Evolutionary conservation across 2,329 filamentous ascomycete genomes (phyloP).

Genomic region (Juglanconis oblonga): DNA sequence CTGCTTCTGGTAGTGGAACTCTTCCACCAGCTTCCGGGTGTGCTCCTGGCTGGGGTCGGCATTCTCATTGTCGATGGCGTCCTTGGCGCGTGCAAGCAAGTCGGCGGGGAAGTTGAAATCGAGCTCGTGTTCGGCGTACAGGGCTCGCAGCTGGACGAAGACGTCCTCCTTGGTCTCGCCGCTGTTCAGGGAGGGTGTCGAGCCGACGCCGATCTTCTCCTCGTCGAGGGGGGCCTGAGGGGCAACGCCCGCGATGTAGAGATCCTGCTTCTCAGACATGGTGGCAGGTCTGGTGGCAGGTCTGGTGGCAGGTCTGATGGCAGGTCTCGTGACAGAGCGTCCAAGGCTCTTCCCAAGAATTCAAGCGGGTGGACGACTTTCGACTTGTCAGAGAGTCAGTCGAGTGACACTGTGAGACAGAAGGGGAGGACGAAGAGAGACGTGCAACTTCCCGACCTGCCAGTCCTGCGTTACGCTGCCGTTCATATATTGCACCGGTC

Average conservation of each 20-base stretch:
- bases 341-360: background rate
- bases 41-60: constrained; percentile 9
- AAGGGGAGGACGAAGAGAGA: background rate
- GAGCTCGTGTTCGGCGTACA: constrained; percentile 12
- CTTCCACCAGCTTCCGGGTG: constrained; percentile 6
- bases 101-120: constrained; percentile 11
- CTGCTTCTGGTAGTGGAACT: constrained; percentile 9
- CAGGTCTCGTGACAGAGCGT: too few relatives aligned
- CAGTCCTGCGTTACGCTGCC: background rate
- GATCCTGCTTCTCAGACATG: constrained; percentile 6
- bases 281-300: background rate
- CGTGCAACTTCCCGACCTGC: background rate
- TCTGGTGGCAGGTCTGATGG: background rate
- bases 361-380: background rate
- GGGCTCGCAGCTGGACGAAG: constrained; percentile 7
- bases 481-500: background rate
- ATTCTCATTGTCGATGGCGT: constrained; percentile 8
- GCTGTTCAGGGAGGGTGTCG: background rate
- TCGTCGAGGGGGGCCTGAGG: background rate
- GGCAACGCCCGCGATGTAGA: constrained; percentile 2
- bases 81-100: constrained; percentile 2
- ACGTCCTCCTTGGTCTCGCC: background rate
- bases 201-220: constrained; percentile 3
- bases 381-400: too few relatives aligned
- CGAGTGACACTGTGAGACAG: background rate